phyloP scores from a whole-genome alignment of 768 basidiomycete genomes.

The Mycena haematopus region DNA sequence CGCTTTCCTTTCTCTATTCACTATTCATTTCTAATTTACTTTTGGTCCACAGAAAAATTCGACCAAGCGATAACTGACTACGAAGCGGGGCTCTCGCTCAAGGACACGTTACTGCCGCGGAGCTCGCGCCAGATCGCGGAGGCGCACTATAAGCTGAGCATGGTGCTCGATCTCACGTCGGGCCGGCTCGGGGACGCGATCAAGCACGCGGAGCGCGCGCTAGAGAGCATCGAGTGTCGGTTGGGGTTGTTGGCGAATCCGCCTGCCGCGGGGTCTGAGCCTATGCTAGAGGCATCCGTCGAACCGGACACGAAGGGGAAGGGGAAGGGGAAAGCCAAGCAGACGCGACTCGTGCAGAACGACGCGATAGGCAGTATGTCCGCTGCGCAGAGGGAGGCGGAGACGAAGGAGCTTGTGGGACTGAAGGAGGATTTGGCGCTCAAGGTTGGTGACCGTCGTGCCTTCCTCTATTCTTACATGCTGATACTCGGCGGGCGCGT shows the following conservation, averaged over 20 bases:
- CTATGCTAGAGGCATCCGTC: slow-evolving; percentile 32
- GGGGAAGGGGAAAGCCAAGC: slow-evolving; percentile 47
- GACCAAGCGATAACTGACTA: slow-evolving; percentile 93
- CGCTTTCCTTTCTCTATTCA: not conserved
- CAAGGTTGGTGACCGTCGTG: slow-evolving; percentile 60
- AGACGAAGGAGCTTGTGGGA: slow-evolving; percentile 79
- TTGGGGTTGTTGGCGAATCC: slow-evolving; percentile 60
- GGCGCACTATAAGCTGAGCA: slow-evolving; percentile 92
- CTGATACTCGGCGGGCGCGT: not conserved
- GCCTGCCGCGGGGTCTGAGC: slow-evolving; percentile 8
- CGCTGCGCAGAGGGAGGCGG: slow-evolving; percentile 73
- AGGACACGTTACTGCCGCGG: slow-evolving; percentile 73
- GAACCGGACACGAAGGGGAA: slow-evolving; percentile 78
- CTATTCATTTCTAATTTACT: not conserved
- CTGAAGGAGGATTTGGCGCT: slow-evolving; percentile 82
- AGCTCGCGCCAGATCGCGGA: slow-evolving; percentile 95
- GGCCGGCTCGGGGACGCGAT: slow-evolving; percentile 86
- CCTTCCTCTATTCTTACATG: not conserved
- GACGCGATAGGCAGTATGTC: slow-evolving; percentile 72
- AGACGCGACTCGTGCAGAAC: slow-evolving; percentile 49
- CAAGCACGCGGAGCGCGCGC: slow-evolving; percentile 76
- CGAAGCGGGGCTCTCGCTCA: slow-evolving; percentile 75
- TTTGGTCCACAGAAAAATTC: slow-evolving; percentile 82
- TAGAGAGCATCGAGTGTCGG: slow-evolving; percentile 78
- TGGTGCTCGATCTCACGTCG: slow-evolving; percentile 90